Evolutionary conservation across 345 rosid genomes (phyloP), one percentile per base, ranked within the genome.

Genomic region (Rhizophora mangle): DNA sequence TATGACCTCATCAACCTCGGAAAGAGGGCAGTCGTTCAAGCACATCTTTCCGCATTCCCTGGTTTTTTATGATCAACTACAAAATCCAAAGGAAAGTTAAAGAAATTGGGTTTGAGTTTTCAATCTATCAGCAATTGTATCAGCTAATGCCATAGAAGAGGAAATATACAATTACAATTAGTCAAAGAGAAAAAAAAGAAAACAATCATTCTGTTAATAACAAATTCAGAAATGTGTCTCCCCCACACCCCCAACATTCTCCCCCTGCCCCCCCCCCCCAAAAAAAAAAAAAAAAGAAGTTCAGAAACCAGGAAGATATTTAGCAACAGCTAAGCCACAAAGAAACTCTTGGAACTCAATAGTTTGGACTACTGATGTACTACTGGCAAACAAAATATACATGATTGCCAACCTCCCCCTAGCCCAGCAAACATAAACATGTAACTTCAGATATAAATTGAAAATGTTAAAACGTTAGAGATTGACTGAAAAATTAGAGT

Each of bases 31-130:
- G 71, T 82, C 79, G 75, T 75, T 79, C 69, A 86, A 80, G 84
- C 86, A 85, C 97, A 91, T 93, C 87, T 89, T 87, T 89, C 95
- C 47, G 96, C 98, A 93, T 93, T 93, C 98, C 98, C 89, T 73
- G 68, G 51, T 11, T 32, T 77, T 75, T 74, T 72, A 5, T 51
- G 21, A 59, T 62, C 18, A 64, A 66, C 79, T 60, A 65, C 49
- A 68, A 59, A 61, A 72, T 18, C 24, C 55, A 8, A 54, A 54
- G 18, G 26, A 21, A 22, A 55, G 16, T 24, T 6, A 27, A 56
- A 22, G 60, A 27, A 56, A 56, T 9, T 43, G 15, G 16, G 20
- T 6, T 8, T 11, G 34, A 30, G 29, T 26, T 31, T 60, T 26
- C 37, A 34, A 32, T 13, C 6, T 9, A 34, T 26, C 68, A 30